Evolutionary conservation across 176 grass and related monocot species (phyloP).

Genomic region (Avena insularis): DNA sequence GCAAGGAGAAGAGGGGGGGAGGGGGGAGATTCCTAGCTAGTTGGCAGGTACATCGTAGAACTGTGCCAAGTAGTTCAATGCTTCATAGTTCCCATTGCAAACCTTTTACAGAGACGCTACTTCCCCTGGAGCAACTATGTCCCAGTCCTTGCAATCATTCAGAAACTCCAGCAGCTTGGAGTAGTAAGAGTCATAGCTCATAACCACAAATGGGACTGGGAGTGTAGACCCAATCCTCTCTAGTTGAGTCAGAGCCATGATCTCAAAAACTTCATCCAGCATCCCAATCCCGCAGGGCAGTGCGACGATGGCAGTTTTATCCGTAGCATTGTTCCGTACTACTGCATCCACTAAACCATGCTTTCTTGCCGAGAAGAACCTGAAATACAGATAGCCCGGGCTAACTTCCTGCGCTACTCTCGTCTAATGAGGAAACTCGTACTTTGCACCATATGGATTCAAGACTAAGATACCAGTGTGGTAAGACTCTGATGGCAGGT

Average conservation of each 20-base stretch:
- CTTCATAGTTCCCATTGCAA: conserved; percentile 73
- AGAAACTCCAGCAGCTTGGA: conserved; percentile 83
- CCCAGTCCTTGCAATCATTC: conserved; percentile 69
- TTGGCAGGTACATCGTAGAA: conserved; percentile 48
- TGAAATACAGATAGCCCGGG: conserved; percentile 38
- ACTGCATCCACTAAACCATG: conserved; percentile 85
- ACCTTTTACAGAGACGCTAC: conserved; percentile 81
- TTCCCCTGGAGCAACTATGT: conserved; percentile 68
- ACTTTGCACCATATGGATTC: neutral
- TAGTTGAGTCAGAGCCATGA: conserved; percentile 73
- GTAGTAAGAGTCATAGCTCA: conserved; percentile 91
- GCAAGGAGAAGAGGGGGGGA: too few relatives aligned
- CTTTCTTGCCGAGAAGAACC: conserved; percentile 94
- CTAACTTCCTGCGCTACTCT: neutral
- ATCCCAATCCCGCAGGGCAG: conserved; percentile 82
- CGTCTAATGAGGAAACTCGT: neutral
- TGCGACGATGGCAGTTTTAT: conserved; percentile 62
- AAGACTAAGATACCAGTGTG: conserved; percentile 61
- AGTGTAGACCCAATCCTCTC: conserved; percentile 73
- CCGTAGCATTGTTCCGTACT: conserved; percentile 51
- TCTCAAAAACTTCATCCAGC: conserved; percentile 85
- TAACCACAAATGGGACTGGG: conserved; percentile 66
- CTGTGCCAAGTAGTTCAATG: conserved; percentile 70
- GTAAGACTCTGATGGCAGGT: conserved; percentile 68
- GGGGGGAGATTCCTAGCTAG: too few relatives aligned